These are phyloP conservation scores for Alternaria sp. DNA, from an alignment of 2,329 filamentous ascomycete species.

Conservation along the genomic window DNA sequence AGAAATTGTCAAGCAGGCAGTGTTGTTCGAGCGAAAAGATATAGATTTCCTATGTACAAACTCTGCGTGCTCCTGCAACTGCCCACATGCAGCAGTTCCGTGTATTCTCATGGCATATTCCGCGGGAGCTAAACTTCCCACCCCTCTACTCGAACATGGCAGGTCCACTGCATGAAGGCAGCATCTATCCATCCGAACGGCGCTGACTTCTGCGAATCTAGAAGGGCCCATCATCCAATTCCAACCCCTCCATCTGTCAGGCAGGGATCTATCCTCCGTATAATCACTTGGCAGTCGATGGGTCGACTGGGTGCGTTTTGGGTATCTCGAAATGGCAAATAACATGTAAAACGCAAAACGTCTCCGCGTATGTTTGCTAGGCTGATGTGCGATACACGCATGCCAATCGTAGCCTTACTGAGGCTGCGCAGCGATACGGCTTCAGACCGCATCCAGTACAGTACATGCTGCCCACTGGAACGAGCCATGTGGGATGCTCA, in stretches of 20 bases:
- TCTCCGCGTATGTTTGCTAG: slow-evolving; percentile 9
- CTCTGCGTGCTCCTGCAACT: slow-evolving; percentile 5
- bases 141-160: background rate
- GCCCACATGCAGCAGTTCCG: background rate
- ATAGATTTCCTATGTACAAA: slow-evolving; percentile 15
- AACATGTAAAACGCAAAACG: slow-evolving; percentile 21
- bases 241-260: slow-evolving; percentile 7
- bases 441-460: background rate
- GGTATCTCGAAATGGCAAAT: slow-evolving; percentile 21
- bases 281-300: slow-evolving; percentile 14
- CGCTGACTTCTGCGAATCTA: slow-evolving; percentile 2
- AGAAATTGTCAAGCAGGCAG: background rate
- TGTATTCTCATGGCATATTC: slow-evolving; percentile 1
- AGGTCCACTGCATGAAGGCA: slow-evolving; percentile 3
- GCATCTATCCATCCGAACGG: slow-evolving; percentile 6
- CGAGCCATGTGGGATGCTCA: slow-evolving; percentile 5
- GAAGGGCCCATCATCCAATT: slow-evolving; percentile 9
- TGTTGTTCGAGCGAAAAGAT: slow-evolving; percentile 1
- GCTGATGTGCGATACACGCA: slow-evolving; percentile 2
- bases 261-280: slow-evolving; percentile 10
- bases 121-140: slow-evolving; percentile 1
- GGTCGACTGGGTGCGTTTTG: slow-evolving; percentile 14
- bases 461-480: background rate
- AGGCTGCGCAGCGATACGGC: background rate
- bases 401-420: slow-evolving; percentile 6